Evolutionary conservation across 306 rosid species (phyloP), one percentile per base, ranked within the genome.

Genomic region (Rosa chinensis): DNA sequence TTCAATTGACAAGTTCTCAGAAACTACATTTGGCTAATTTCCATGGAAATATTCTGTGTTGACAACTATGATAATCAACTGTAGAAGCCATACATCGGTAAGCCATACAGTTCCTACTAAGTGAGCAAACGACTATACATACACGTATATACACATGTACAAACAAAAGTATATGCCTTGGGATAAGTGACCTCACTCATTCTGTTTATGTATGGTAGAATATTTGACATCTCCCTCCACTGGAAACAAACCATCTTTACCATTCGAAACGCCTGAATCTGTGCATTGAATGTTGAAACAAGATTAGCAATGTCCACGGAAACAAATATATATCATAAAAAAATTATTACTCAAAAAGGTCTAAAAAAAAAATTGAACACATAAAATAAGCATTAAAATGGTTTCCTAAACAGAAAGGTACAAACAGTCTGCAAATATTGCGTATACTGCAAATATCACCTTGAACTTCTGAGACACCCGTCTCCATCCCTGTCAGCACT

Each of bases 131-230:
- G 10, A 37, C 32, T 37, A 35, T 4, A 35, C n/a, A 4, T 0
- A 37, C 23, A 52, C 47, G 52, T n/a, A 56, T 73, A 18, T 14
- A 52, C 16, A 37, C 8, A 28, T 20, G 4, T 23, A 1, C 35
- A 25, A 14, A 49, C 56, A 63, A 4, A 8, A 71, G 12, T 6
- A 68, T 45, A 53, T 16, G 14, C 62, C 59, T 16, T 68, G 32
- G 44, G 50, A 50, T 42, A 72, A 70, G 66, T 61, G 74, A 42
- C 70, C 92, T 90, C 84, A 91, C 91, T 71, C 75, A 81, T 87
- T 81, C 80, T 69, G 71, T 74, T 86, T 85, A 39, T 45, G 73
- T 45, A 84, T 77, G 82, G 74, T 83, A 73, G 74, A 77, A 73
- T 82, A 77, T 80, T 80, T 61, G 23, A 82, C 43, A 76, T 86